Conservation (phyloP, 495 filamentous ascomycete species). For the Thermochaetoides thermophila region DNA sequence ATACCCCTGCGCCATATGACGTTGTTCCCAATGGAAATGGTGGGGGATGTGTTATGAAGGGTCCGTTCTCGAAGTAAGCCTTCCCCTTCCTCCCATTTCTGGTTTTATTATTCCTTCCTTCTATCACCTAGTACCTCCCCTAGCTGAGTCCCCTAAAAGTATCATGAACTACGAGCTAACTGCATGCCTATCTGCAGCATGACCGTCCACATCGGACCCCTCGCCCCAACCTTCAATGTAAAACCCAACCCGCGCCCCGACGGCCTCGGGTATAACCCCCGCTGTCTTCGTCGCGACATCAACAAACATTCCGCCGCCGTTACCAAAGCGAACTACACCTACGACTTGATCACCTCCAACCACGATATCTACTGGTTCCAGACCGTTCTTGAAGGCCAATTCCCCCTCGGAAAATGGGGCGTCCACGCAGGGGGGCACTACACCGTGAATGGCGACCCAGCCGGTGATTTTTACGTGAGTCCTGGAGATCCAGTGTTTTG, state of each 20-base stretch:
- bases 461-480: constrained; percentile 38
- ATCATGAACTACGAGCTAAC: too few species aligned
- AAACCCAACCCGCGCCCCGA: constrained; percentile 22
- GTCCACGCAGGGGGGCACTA: constrained; percentile 55
- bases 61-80: constrained; percentile 39
- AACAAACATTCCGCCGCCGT: constrained; percentile 35
- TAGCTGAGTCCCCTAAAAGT: too few species aligned
- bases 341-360: constrained; percentile 29
- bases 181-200: constrained; percentile 7
- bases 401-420: constrained; percentile 24
- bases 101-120: too few species aligned
- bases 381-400: constrained; percentile 22
- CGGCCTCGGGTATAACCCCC: constrained; percentile 37
- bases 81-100: too few species aligned
- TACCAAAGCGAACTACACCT: constrained; percentile 12
- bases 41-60: constrained; percentile 49
- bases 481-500: constrained; percentile 55
- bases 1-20: constrained; percentile 10
- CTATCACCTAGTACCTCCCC: neutral
- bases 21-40: constrained; percentile 35
- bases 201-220: constrained; percentile 13
- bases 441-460: constrained; percentile 21
- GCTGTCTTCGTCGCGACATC: constrained; percentile 54
- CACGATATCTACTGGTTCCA: constrained; percentile 38
- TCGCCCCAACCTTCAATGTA: constrained; percentile 22